These are phyloP conservation scores for Debaryomyces udenii DNA, from an alignment of 1,139 yeast species.

Conservation along the genomic window DNA sequence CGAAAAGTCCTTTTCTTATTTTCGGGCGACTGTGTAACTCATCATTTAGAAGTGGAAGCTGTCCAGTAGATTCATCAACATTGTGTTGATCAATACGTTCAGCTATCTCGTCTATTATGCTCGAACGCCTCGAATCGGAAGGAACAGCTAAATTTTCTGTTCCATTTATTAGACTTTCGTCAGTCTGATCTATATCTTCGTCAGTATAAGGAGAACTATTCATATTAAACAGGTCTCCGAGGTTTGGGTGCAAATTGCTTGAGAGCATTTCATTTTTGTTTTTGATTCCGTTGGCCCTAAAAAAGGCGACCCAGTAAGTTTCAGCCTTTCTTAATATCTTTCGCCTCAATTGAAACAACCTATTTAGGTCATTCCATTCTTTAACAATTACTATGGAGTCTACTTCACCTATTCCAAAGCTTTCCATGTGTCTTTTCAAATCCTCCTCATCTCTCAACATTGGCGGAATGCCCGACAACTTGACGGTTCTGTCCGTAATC, in stretches of 20 bases:
- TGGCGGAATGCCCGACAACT: conserved; percentile 63
- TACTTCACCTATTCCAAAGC: conserved; percentile 78
- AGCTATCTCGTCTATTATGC: conserved; percentile 20
- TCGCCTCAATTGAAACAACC: conserved; percentile 62
- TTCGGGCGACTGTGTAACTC: conserved; percentile 50
- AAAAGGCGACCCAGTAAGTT: conserved; percentile 74
- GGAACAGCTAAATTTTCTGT: not conserved
- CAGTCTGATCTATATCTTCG: conserved; percentile 1
- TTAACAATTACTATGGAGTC: conserved; percentile 75
- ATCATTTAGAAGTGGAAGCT: conserved; percentile 33
- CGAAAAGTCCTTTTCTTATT: conserved; percentile 52
- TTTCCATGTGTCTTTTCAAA: conserved; percentile 73
- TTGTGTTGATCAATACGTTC: conserved; percentile 15
- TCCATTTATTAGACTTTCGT: not conserved
- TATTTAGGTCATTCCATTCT: conserved; percentile 79
- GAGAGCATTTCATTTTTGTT: conserved; percentile 34
- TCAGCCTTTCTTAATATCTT: conserved; percentile 61
- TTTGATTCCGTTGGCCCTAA: conserved; percentile 43
- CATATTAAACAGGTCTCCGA: conserved; percentile 34
- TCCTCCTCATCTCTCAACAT: conserved; percentile 70
- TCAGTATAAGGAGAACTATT: conserved; percentile 11
- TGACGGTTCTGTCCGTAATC: conserved; percentile 50
- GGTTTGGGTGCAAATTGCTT: conserved; percentile 29
- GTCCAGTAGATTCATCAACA: conserved; percentile 20
- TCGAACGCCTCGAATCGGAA: conserved; percentile 9